Base-by-base conservation (phyloP, 1,139 yeast species). In the Saccharomyces hybrid region DNA sequence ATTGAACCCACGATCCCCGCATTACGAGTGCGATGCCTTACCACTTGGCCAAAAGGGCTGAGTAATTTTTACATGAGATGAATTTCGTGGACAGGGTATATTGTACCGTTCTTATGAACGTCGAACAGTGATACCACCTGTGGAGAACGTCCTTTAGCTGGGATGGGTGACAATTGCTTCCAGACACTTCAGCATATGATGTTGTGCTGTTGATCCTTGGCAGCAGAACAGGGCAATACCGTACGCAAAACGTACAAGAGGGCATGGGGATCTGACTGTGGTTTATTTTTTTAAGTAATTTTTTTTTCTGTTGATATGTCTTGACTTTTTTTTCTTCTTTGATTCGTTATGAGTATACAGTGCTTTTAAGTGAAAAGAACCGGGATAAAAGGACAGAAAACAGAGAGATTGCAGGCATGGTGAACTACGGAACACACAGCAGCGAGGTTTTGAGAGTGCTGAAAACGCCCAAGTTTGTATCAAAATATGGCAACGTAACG, bases 11-110 rank as follows among this genome's bases (percentile, higher is more conserved):
- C 75, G 80, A 75, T 77, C 81, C 79, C 80, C 79, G 81, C 81
- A 78, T 78, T 78, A 78, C 82, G 80, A 78, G 82, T 78, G 82
- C 81, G 80, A 78, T 79, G 82, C 82, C 80, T 78, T 78, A 78
- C 81, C 81, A 75, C 82, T 78, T 76, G 79, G 81, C 81, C 79
- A 78, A 77, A 77, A 75, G 72, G 80, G 80, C 69, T 46, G 28
- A 46, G 31, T n/a, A 46, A 46, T 38, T 38, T 38, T 19, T 38
- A 38, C 14, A 19, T 7, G 12, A 9, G 44, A 5, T 16, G 19
- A 24, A 14, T 14, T 8, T 38, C n/a, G 21, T 16, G 5, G 6
- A 2, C 4, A 3, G 4, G 42, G 2, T 38, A 38, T 38, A 8
- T 1, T 14, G 2, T 16, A 9, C 6, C 14, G 42, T 16, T 14